These are phyloP conservation scores for Irineochytrium annulatum DNA, from an alignment of 192 early-diverging fungal species.

Conservation along the genomic window DNA sequence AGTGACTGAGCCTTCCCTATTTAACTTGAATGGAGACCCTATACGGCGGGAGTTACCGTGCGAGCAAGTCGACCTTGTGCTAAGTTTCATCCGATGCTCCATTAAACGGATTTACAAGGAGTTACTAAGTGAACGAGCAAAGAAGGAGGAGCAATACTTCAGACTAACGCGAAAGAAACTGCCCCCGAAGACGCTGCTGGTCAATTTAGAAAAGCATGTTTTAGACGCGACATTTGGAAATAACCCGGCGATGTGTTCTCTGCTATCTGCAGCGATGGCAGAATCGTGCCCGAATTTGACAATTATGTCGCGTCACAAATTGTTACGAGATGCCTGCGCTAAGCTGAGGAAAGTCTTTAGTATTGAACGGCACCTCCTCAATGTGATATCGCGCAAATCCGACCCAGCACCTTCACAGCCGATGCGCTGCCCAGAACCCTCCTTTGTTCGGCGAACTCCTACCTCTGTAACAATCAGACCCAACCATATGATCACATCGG, in stretches of 20 bases:
- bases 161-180: conserved; percentile 33
- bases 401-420: background rate
- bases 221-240: conserved; percentile 24
- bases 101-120: conserved; percentile 20
- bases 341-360: conserved; percentile 7
- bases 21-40: background rate
- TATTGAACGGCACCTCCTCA: conserved; percentile 24
- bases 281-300: conserved; percentile 18
- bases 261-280: conserved; percentile 24
- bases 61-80: conserved; percentile 17
- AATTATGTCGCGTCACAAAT: conserved; percentile 5
- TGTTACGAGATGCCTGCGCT: conserved; percentile 13
- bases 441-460: conserved; percentile 32
- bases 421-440: conserved; percentile 34
- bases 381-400: background rate
- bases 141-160: conserved; percentile 24
- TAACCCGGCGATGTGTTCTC: conserved; percentile 20
- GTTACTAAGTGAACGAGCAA: background rate
- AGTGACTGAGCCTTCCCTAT: background rate
- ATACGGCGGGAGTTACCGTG: conserved; percentile 15
- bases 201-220: conserved; percentile 11
- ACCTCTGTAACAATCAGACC: conserved; percentile 35
- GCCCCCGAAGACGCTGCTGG: background rate
- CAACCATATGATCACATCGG: conserved; percentile 11
- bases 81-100: conserved; percentile 27